Evolutionary conservation across 257 asterid genomes (phyloP).

Genomic region (Solanum pinnatisectum): DNA sequence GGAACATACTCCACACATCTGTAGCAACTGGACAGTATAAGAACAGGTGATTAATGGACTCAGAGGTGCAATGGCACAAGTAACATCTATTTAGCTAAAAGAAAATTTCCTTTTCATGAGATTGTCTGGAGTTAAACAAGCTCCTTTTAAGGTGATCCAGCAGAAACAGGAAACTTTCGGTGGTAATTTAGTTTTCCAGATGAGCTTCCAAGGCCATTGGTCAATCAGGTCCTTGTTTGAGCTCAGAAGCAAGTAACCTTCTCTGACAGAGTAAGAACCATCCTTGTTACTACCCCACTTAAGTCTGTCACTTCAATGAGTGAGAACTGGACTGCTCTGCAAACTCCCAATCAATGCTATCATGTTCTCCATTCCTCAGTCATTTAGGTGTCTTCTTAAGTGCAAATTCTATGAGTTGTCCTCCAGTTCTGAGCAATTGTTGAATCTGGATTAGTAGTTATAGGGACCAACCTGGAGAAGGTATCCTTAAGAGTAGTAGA

Average conservation of each 20-base stretch:
- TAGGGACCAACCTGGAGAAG: neutral
- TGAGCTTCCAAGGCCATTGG: neutral
- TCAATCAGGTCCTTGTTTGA: neutral
- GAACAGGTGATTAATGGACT: neutral
- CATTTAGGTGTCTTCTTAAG: neutral
- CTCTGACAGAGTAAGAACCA: neutral
- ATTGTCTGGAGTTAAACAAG: neutral
- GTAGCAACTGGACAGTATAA: neutral
- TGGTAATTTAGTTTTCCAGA: neutral
- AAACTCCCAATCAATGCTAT: neutral
- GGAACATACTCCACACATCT: neutral
- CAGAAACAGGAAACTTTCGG: neutral
- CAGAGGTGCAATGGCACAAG: neutral
- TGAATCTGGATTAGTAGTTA: neutral
- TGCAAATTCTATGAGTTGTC: neutral
- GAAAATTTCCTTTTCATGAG: neutral
- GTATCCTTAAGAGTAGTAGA: neutral
- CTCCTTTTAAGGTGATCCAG: neutral
- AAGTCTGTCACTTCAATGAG: neutral
- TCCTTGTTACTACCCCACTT: neutral
- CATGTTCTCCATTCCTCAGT: neutral
- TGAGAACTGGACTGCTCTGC: neutral
- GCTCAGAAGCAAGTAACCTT: neutral
- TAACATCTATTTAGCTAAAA: neutral
- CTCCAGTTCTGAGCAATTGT: neutral